Evolutionary conservation across 1,284 basidiomycete species (phyloP).

Genomic region (Puccinia horiana): DNA sequence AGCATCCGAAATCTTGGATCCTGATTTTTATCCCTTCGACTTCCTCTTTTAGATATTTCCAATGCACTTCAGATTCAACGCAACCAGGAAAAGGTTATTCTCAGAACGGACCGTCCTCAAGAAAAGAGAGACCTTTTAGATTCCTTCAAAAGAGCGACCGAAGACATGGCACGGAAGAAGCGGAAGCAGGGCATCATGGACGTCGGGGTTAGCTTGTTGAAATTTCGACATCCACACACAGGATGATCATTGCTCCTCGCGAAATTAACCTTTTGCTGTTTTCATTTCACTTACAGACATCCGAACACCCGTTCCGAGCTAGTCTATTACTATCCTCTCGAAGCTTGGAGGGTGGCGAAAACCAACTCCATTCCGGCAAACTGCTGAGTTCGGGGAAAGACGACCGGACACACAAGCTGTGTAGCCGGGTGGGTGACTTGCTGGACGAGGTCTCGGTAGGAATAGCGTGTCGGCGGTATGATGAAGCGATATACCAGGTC

Average conservation of each 20-base stretch:
- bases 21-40: not conserved
- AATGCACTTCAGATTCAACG: slow-evolving; percentile 95
- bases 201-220: slow-evolving; percentile 64
- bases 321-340: not conserved
- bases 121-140: slow-evolving; percentile 84
- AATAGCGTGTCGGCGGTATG: slow-evolving; percentile 86
- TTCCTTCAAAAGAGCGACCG: slow-evolving; percentile 86
- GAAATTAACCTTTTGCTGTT: not conserved
- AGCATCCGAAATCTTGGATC: not conserved
- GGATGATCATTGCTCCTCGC: slow-evolving; percentile 59
- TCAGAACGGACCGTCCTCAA: slow-evolving; percentile 74
- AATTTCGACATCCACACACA: slow-evolving; percentile 62
- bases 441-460: slow-evolving; percentile 87
- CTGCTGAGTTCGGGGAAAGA: slow-evolving; percentile 52
- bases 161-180: slow-evolving; percentile 81
- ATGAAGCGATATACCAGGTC: slow-evolving; percentile 76
- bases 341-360: slow-evolving; percentile 16
- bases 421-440: slow-evolving; percentile 81
- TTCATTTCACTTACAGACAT: slow-evolving; percentile 2
- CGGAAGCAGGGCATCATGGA: slow-evolving; percentile 89
- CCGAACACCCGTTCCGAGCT: slow-evolving; percentile 4
- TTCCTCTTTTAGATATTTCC: slow-evolving; percentile 66
- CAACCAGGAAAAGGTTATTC: slow-evolving; percentile 90
- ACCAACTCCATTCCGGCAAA: slow-evolving; percentile 16
- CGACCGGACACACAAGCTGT: slow-evolving; percentile 55